Conservation (phyloP, 768 basidiomycete genomes). For the Rhizopogon sp. region DNA sequence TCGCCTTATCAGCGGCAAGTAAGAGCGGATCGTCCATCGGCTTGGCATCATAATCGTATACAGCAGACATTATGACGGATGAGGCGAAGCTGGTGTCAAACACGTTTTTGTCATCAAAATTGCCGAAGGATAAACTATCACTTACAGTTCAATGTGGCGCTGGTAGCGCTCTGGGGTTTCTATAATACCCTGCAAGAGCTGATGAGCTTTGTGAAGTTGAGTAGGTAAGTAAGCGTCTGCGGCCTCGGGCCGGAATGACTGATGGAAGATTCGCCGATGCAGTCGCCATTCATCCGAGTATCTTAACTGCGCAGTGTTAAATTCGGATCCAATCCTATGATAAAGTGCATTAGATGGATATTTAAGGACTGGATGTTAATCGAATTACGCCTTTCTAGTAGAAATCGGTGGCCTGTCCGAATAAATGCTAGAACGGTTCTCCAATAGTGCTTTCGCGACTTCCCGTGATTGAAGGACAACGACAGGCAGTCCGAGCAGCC, state of each 20-base stretch:
- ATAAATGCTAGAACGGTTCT: slow-evolving; percentile 31
- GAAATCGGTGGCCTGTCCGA: slow-evolving; percentile 33
- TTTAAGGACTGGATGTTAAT: neutral
- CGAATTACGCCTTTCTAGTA: slow-evolving; percentile 18
- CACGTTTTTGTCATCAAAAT: neutral
- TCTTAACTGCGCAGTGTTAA: slow-evolving; percentile 25
- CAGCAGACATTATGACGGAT: slow-evolving; percentile 26
- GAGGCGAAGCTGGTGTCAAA: slow-evolving; percentile 22
- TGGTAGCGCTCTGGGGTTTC: slow-evolving; percentile 22
- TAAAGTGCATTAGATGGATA: neutral
- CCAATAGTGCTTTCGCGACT: slow-evolving; percentile 29
- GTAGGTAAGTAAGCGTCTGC: slow-evolving; percentile 18
- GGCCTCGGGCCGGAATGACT: slow-evolving; percentile 25
- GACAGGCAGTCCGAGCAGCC: slow-evolving; percentile 27
- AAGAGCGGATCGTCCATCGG: slow-evolving; percentile 23
- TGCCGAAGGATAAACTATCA: neutral
- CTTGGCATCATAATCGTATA: slow-evolving; percentile 28
- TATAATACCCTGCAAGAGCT: slow-evolving; percentile 16
- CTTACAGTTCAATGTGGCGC: slow-evolving; percentile 26
- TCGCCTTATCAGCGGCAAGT: slow-evolving; percentile 25
- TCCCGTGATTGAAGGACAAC: slow-evolving; percentile 28
- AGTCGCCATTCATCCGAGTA: slow-evolving; percentile 27
- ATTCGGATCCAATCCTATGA: slow-evolving; percentile 23
- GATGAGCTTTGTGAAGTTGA: slow-evolving; percentile 24
- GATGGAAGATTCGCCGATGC: slow-evolving; percentile 28